Base-by-base conservation (phyloP, 441 rosid species). In the Viola pubescens region DNA sequence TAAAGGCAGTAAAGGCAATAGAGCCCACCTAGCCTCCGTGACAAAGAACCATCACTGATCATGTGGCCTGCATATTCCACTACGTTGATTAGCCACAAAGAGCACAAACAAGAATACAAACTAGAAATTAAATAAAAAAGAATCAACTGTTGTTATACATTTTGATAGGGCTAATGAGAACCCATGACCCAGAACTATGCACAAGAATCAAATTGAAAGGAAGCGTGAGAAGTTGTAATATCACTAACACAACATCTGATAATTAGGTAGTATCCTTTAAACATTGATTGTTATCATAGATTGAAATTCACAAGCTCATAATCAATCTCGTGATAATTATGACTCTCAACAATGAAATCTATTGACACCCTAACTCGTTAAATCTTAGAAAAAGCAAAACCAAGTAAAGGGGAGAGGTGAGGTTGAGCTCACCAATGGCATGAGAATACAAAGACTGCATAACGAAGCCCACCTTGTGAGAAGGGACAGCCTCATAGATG, bases 1-100 rank as follows among this genome's bases (percentile, higher is more conserved):
- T 86, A 73, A 45, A 88, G 88, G 73, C 88, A 91, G 72, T 84
- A 88, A 53, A 91, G 90, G 80, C 96, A 88, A 74, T 86, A 85
- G 19, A 91, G 77, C 46, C 88, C 98, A 48, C 95, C 96, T 10
- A 88, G 74, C 67, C 85, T 81, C 60, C 57, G 59, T 57, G 84
- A 75, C 46, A 91, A 82, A 42, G 89, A 81, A 65, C 61, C 70
- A 58, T 56, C 48, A 52, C 71, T 66, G 52, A 77, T 49, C 74
- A 91, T 74, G 68, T 83, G 74, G 71, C 89, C 98, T 91, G 81
- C 76, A 73, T 12, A 43, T 19, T 47, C 60, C 34, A 26, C 42
- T 48, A 62, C 6, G 10, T 19, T 11, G 50, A 37, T 50, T 56
- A 37, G 45, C 58, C n/a, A 16, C 19, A 16, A 16, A 16, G 19